Evolutionary conservation across 2,329 filamentous ascomycete species (phyloP).

Genomic region (Fusarium pseudocircinatum): DNA sequence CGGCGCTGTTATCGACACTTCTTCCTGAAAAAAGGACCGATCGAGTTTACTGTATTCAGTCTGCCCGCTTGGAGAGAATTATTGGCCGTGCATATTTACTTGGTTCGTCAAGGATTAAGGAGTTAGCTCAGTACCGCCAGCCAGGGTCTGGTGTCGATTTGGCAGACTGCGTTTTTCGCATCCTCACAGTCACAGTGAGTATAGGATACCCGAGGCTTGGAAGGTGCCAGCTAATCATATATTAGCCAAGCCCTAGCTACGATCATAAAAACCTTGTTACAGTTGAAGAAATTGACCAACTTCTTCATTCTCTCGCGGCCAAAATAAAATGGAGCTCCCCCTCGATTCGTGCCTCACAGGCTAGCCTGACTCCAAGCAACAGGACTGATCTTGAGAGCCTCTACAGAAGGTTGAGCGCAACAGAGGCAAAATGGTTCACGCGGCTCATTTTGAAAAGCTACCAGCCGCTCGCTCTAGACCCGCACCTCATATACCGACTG

Average conservation of each 20-base stretch:
- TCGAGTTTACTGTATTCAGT: slow-evolving; percentile 78
- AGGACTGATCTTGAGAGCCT: slow-evolving; percentile 63
- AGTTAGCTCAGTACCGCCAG: slow-evolving; percentile 70
- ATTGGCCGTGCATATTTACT: slow-evolving; percentile 74
- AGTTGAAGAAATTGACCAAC: slow-evolving; percentile 76
- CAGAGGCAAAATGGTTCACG: slow-evolving; percentile 88
- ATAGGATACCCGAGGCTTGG: not conserved
- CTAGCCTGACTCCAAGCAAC: slow-evolving; percentile 40
- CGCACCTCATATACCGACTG: slow-evolving; percentile 61
- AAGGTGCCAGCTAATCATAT: not conserved
- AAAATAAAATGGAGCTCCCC: slow-evolving; percentile 76
- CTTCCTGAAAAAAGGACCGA: slow-evolving; percentile 81
- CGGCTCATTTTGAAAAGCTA: slow-evolving; percentile 82
- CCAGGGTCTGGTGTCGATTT: slow-evolving; percentile 71
- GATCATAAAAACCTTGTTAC: slow-evolving; percentile 58
- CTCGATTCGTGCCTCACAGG: slow-evolving; percentile 57
- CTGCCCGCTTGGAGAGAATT: slow-evolving; percentile 69
- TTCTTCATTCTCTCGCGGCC: slow-evolving; percentile 74
- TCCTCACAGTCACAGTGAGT: slow-evolving; percentile 69
- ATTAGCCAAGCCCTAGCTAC: slow-evolving; percentile 56
- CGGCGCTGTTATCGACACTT: slow-evolving; percentile 77
- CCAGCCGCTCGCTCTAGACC: slow-evolving; percentile 71
- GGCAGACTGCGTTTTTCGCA: slow-evolving; percentile 73
- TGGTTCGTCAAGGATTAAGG: slow-evolving; percentile 66
- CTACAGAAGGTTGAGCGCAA: slow-evolving; percentile 68